phyloP scores from a whole-genome alignment of 805 yeast species.

The Priceomyces castillae region DNA sequence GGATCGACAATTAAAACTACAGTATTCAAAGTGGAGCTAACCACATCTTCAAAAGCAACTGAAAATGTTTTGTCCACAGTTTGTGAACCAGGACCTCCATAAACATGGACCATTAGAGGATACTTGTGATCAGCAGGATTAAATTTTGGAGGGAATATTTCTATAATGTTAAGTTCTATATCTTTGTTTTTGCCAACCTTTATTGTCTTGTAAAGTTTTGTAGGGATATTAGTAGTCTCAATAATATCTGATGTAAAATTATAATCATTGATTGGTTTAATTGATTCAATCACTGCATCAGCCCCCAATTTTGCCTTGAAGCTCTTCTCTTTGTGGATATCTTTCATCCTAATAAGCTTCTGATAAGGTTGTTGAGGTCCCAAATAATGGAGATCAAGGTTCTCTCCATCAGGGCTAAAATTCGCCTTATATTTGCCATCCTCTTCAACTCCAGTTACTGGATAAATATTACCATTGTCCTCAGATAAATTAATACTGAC shows the following conservation, averaged over 20 bases:
- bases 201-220: conserved; percentile 37
- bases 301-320: conserved; percentile 3
- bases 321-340: conserved; percentile 16
- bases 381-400: conserved; percentile 57
- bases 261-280: conserved; percentile 17
- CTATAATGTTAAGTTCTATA: conserved; percentile 50
- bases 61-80: conserved; percentile 46
- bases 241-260: conserved; percentile 16
- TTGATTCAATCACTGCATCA: conserved; percentile 13
- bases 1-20: conserved; percentile 72
- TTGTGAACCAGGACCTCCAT: conserved; percentile 83
- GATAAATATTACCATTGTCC: conserved; percentile 35
- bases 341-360: conserved; percentile 48
- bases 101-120: conserved; percentile 65
- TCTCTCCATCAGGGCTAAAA: conserved; percentile 74
- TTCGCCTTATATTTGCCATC: conserved; percentile 66
- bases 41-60: conserved; percentile 57
- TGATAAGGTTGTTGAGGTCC: conserved; percentile 86
- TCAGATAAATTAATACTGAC: conserved; percentile 56
- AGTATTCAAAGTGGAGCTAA: conserved; percentile 55
- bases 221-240: conserved; percentile 48
- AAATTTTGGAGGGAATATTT: conserved; percentile 59
- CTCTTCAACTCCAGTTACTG: conserved; percentile 47
- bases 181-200: conserved; percentile 30
- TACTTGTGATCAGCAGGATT: conserved; percentile 43